Evolutionary conservation across 106 monocot genomes (phyloP), one percentile per base, ranked within the genome.

Genomic region (Cymbidium sinense): DNA sequence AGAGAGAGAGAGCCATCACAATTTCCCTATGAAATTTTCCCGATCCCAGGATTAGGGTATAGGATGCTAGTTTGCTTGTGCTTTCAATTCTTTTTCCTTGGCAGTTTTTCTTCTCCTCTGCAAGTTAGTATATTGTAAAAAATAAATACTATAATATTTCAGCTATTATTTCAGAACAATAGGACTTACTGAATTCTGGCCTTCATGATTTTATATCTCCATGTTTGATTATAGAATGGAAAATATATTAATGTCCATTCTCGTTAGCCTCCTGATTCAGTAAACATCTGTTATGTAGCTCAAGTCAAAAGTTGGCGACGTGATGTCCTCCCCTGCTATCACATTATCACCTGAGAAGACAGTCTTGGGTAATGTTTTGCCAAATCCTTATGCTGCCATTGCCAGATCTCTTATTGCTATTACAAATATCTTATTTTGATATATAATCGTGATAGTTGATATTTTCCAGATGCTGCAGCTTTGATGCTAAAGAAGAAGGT

Each of bases 271-370:
- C 37, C n/a, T 71, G 7, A 39, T 21, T 71, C n/a, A 37, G 36
- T 36, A 71, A 21, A 67, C 70, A 12, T 75, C 52, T 34, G 13
- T 71, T 64, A 34, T 79, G 84, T 81, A 96, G 96, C 55, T 89
- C 77, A 89, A 91, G 9, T 86, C 91, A 15, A 96, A 82, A 74
- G 91, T 93, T 41, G 82, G 83, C 33, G 91, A 96, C 78, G 77
- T 96, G 70, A 93, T 96, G 91, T 89, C 96, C 34, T 93, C 89
- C 79, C 96, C 96, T 72, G 86, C 93, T 7, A 80, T 88, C 70
- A 91, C 93, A 7, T 62, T 96, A 23, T 79, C 93, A n/a, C 86
- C 82, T 2, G 81, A 93, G 3, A 91, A 91, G 61, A 93, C 93
- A 3, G 91, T 91, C n/a, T 75, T 93, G 75, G 96, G 96, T 96